Evolutionary conservation across 2,329 filamentous ascomycete genomes (phyloP), one percentile per base, ranked within the genome.

Genomic region (Fusarium oligoseptatum): DNA sequence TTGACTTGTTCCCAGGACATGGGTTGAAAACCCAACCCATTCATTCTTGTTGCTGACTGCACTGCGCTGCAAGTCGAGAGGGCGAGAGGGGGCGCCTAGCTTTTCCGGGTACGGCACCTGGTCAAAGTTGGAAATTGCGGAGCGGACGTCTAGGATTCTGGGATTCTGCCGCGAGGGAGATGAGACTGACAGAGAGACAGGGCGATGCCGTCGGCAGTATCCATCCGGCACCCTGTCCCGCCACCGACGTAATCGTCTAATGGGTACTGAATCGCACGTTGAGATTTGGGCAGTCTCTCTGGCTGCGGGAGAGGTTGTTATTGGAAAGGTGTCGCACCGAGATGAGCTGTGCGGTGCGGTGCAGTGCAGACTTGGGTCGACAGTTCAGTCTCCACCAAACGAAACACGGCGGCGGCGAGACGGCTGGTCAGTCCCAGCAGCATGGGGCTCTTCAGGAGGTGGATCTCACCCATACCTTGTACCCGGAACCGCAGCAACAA

Each of bases 221-320:
- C 64, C 58, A 72, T 73, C 70, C 71, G 77, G 76, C 65, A 75
- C 60, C 66, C 66, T 50, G 55, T 55, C 36, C 77, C 71, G 77
- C 77, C 77, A 79, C 77, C 77, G 76, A 79, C 77, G 77, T 78
- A 79, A 79, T 72, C 41, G 34, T 24, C 65, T 63, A 45, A 48
- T 50, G 63, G 45, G 60, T 52, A 36, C 70, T 74, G 75, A 77
- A 75, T 78, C 67, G 68, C 64, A 72, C 55, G 50, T 73, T 71
- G 66, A 52, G 58, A 64, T 75, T 65, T 66, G 12, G 22, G 29
- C 60, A 62, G 43, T 61, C 10, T 22, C 41, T 60, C 60, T 70
- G 65, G 32, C 41, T 62, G 67, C 34, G 57, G 73, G 68, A 67
- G 67, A 77, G 71, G 72, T 72, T 62, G 52, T 62, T 63, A 68